Percentiles rank a stretch among this genome's conserved stretches.
Evolutionary conservation across 306 rosid species (phyloP).

Genomic region (Fragaria iinumae): DNA sequence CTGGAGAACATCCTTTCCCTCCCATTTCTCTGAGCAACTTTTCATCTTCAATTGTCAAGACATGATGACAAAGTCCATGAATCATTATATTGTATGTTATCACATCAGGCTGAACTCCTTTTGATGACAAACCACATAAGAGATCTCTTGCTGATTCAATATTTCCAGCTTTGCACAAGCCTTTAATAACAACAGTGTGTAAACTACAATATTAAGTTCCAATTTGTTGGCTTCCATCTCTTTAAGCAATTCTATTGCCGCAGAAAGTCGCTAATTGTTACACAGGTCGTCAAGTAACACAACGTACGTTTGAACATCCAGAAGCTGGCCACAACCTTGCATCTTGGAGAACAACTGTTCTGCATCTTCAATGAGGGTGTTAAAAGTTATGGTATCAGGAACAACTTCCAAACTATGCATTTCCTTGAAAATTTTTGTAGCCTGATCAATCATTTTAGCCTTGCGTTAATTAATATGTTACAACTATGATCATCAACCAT

Average conservation of each 20-base stretch:
- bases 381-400: conserved; percentile 1
- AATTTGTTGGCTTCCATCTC: background rate
- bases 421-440: background rate
- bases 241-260: background rate
- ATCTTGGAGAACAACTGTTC: background rate
- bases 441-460: background rate
- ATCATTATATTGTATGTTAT: background rate
- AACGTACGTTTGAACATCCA: background rate
- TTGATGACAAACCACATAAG: background rate
- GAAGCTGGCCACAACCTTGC: background rate
- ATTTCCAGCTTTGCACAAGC: background rate
- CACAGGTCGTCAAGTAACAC: background rate
- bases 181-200: background rate
- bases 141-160: background rate
- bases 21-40: background rate
- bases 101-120: background rate
- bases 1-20: background rate
- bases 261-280: background rate
- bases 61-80: background rate
- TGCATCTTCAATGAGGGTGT: background rate
- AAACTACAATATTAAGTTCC: background rate
- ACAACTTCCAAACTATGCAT: background rate
- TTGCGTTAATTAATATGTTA: background rate
- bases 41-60: background rate
- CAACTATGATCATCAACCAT: background rate